These are phyloP conservation scores for Daedaleopsis nitida DNA, from an alignment of 768 basidiomycete genomes.

Conservation along the genomic window DNA sequence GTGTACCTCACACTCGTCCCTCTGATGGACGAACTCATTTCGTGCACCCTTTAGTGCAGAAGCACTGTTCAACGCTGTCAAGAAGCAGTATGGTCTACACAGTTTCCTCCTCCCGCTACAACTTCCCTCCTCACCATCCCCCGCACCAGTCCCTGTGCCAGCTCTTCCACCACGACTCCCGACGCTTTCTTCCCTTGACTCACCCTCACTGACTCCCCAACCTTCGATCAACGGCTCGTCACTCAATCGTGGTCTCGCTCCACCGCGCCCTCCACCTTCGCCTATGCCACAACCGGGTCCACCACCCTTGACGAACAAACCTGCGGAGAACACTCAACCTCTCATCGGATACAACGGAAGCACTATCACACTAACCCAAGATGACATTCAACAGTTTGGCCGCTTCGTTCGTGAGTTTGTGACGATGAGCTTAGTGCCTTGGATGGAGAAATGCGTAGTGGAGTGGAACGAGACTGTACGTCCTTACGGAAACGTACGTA, in stretches of 20 bases:
- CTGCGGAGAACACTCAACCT: background rate
- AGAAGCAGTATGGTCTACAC: slow-evolving; percentile 83
- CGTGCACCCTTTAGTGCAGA: slow-evolving; percentile 51
- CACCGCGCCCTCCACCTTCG: slow-evolving; percentile 21
- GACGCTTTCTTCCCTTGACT: slow-evolving; percentile 42
- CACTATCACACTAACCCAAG: slow-evolving; percentile 57
- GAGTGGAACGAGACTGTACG: slow-evolving; percentile 90
- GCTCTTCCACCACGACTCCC: slow-evolving; percentile 69
- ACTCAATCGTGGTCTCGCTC: slow-evolving; percentile 8
- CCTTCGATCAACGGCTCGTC: slow-evolving; percentile 3
- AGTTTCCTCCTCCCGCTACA: slow-evolving; percentile 67
- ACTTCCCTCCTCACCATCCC: slow-evolving; percentile 58
- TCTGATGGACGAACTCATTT: slow-evolving; percentile 2
- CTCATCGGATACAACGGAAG: slow-evolving; percentile 20
- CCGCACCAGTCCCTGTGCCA: slow-evolving; percentile 69
- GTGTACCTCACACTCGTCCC: slow-evolving; percentile 30
- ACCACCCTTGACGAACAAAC: slow-evolving; percentile 10
- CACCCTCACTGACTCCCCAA: slow-evolving; percentile 29
- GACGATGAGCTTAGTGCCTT: slow-evolving; percentile 87
- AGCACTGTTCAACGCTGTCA: slow-evolving; percentile 83
- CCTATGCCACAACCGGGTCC: slow-evolving; percentile 19
- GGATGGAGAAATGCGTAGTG: slow-evolving; percentile 93
- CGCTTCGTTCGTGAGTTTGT: slow-evolving; percentile 87
- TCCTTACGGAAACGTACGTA: background rate
- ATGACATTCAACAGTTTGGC: slow-evolving; percentile 73